These are phyloP conservation scores for Fusarium sp. DNA, from an alignment of 2,329 filamentous ascomycete genomes.

Conservation along the genomic window DNA sequence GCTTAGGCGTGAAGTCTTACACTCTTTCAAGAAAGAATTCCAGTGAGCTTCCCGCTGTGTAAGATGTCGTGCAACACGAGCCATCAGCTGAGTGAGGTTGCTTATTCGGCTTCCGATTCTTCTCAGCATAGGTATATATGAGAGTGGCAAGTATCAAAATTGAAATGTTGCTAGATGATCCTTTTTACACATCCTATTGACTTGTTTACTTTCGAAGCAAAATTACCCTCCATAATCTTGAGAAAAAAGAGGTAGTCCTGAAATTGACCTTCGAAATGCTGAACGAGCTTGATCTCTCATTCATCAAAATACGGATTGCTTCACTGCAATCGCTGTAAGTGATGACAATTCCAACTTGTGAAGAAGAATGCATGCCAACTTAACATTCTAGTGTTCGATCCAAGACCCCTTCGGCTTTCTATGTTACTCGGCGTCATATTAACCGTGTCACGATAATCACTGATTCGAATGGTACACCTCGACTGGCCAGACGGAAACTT, in stretches of 20 bases:
- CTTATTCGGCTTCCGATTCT: constrained; percentile 29
- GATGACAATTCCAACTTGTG: not conserved
- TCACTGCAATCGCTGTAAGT: constrained; percentile 63
- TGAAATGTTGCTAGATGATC: not conserved
- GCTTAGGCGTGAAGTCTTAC: not conserved
- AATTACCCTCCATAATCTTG: not conserved
- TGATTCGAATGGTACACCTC: constrained; percentile 33
- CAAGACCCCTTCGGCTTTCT: constrained; percentile 5
- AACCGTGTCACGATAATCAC: constrained; percentile 44
- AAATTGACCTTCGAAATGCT: constrained; percentile 48
- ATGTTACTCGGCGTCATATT: constrained; percentile 42
- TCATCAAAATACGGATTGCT: constrained; percentile 63
- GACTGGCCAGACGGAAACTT: constrained; percentile 44
- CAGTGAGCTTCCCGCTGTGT: not conserved
- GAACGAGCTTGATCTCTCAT: constrained; percentile 58
- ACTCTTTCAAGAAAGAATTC: not conserved
- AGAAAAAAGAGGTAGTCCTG: not conserved
- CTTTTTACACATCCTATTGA: not conserved
- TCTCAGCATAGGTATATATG: not conserved
- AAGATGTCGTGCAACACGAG: constrained; percentile 22
- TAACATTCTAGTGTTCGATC: constrained; percentile 23
- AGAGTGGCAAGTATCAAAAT: not conserved
- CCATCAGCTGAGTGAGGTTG: constrained; percentile 27
- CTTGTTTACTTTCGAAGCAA: not conserved
- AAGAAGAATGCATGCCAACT: not conserved